These are phyloP conservation scores for Fimicolochytrium jonesii DNA, from an alignment of 192 early-diverging fungal genomes.

Conservation along the genomic window DNA sequence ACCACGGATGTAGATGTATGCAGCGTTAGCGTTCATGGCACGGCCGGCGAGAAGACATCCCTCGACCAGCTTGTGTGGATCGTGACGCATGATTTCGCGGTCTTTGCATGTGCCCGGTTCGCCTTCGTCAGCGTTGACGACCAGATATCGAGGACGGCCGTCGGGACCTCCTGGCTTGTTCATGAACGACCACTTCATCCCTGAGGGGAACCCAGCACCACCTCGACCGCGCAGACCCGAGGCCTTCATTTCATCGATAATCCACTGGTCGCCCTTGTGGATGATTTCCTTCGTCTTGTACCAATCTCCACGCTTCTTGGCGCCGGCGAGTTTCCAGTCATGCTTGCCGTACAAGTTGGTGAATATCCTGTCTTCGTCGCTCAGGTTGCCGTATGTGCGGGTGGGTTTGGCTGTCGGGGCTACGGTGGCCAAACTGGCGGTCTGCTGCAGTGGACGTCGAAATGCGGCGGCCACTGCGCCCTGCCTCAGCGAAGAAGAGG, in stretches of 20 bases:
- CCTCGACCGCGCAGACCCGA: constrained; percentile 88
- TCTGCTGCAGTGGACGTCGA: neutral
- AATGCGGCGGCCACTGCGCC: neutral
- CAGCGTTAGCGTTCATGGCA: constrained; percentile 95
- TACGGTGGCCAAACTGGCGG: constrained; percentile 21
- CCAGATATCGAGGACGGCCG: constrained; percentile 79
- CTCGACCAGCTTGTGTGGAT: constrained; percentile 95
- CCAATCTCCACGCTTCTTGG: constrained; percentile 96
- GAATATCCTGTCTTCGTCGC: constrained; percentile 95
- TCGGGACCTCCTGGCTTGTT: constrained; percentile 78
- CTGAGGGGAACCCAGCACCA: constrained; percentile 96
- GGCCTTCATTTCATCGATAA: constrained; percentile 94
- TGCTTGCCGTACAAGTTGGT: constrained; percentile 95
- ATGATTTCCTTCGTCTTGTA: constrained; percentile 98
- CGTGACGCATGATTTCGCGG: constrained; percentile 88
- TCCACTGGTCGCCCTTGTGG: constrained; percentile 95
- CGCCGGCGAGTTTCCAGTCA: constrained; percentile 84
- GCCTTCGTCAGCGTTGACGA: constrained; percentile 97
- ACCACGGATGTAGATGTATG: constrained; percentile 96
- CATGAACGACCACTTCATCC: constrained; percentile 99
- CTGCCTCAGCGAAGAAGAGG: neutral
- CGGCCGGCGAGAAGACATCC: constrained; percentile 94
- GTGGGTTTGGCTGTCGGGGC: constrained; percentile 19
- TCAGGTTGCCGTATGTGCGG: constrained; percentile 53
- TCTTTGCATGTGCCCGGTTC: constrained; percentile 99